A percentile compares a stretch with the other conserved stretches of the same genome.
Conservation (phyloP, 2,329 filamentous ascomycete genomes). For the Coniochaeta ligniaria region DNA sequence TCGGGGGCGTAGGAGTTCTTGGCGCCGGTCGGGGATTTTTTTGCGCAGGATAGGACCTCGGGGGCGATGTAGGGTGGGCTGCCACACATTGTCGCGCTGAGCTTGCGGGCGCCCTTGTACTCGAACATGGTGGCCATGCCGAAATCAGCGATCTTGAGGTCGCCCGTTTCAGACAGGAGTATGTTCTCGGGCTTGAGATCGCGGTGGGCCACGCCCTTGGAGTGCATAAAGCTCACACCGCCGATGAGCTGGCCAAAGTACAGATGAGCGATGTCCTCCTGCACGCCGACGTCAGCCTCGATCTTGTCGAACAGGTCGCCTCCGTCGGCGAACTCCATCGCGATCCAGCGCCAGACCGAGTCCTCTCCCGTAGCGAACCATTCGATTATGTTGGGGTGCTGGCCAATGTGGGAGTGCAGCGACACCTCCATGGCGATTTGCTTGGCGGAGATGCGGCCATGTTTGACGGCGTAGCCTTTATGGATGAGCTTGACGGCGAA, state of each 20-base stretch:
- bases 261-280: conserved; percentile 88
- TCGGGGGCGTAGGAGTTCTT: conserved; percentile 65
- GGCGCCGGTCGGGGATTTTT: conserved; percentile 27
- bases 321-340: conserved; percentile 93
- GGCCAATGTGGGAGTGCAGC: conserved; percentile 79
- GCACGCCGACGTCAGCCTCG: conserved; percentile 92
- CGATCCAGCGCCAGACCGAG: conserved; percentile 86
- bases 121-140: conserved; percentile 91
- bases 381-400: conserved; percentile 89
- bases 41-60: conserved; percentile 63
- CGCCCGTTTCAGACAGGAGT: conserved; percentile 73
- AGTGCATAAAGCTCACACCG: conserved; percentile 92
- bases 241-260: conserved; percentile 91
- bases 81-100: conserved; percentile 84
- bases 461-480: conserved; percentile 85
- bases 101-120: conserved; percentile 75
- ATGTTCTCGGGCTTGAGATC: conserved; percentile 96
- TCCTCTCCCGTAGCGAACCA: conserved; percentile 89
- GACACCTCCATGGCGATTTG: conserved; percentile 90
- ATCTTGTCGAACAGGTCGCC: conserved; percentile 99
- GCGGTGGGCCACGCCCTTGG: conserved; percentile 88
- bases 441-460: conserved; percentile 81
- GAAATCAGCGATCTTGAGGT: conserved; percentile 93
- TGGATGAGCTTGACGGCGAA: conserved; percentile 99
- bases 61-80: conserved; percentile 97